These are phyloP conservation scores for Colletotrichum sansevieriae DNA, from an alignment of 2,329 filamentous ascomycete genomes.

Conservation along the genomic window DNA sequence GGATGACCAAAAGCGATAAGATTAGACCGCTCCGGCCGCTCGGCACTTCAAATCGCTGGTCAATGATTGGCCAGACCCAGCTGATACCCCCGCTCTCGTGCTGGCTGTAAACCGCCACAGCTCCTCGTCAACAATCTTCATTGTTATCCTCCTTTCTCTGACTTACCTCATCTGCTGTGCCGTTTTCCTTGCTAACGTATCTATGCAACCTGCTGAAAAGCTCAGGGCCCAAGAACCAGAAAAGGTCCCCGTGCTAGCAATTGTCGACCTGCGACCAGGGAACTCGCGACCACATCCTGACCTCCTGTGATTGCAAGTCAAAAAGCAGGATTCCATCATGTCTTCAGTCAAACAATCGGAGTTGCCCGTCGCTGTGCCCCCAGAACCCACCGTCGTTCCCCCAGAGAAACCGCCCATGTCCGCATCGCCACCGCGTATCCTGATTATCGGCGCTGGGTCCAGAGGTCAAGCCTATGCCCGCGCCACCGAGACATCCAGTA, in stretches of 20 bases:
- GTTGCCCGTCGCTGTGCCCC: conserved; percentile 30
- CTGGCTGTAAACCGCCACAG: conserved; percentile 5
- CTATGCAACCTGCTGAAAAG: no score
- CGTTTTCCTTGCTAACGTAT: not conserved
- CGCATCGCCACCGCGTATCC: conserved; percentile 70
- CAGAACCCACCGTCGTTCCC: conserved; percentile 48
- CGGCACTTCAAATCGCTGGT: conserved; percentile 7
- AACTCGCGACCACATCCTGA: not conserved
- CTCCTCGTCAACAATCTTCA: not conserved
- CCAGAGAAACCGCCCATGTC: conserved; percentile 60
- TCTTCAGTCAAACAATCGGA: conserved; percentile 36
- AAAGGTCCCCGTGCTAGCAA: not conserved
- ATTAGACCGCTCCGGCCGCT: not conserved
- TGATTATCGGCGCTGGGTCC: conserved; percentile 87
- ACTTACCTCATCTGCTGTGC: not conserved
- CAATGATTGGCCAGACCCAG: not conserved
- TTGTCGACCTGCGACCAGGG: not conserved
- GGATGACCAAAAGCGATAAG: not conserved
- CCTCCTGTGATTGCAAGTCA: not conserved
- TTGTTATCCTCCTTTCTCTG: not conserved
- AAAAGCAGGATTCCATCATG: conserved; percentile 19
- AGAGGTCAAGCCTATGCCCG: conserved; percentile 81
- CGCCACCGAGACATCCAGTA: conserved; percentile 73
- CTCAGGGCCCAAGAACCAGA: no score
- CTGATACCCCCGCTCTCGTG: conserved; percentile 5